These are phyloP conservation scores for Metarhizium humberi DNA, from an alignment of 2,329 filamentous ascomycete species.

Conservation along the genomic window DNA sequence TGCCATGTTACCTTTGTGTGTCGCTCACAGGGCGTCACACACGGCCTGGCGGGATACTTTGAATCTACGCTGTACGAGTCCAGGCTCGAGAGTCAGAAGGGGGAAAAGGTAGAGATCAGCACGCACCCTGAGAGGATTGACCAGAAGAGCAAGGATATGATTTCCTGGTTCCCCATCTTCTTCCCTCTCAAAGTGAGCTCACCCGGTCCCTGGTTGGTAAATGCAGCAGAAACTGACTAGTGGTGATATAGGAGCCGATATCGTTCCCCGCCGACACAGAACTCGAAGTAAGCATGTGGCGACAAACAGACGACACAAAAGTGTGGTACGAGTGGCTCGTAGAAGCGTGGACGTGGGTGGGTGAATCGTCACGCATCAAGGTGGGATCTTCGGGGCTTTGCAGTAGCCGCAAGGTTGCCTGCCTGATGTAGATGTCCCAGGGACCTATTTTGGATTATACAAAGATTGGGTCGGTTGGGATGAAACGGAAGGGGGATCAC, in stretches of 20 bases:
- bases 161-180: constrained; percentile 98
- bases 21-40: constrained; percentile 69
- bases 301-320: constrained; percentile 86
- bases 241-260: constrained; percentile 57
- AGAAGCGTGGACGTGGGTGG: constrained; percentile 66
- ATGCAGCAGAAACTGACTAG: constrained; percentile 3
- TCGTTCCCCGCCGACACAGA: constrained; percentile 78
- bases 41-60: constrained; percentile 91
- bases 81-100: constrained; percentile 24
- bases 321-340: constrained; percentile 99
- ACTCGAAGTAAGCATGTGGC: constrained; percentile 88
- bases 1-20: constrained; percentile 72
- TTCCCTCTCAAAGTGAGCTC: constrained; percentile 80
- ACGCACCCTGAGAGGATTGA: constrained; percentile 91
- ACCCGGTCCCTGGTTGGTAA: neutral
- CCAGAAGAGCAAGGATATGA: constrained; percentile 92
- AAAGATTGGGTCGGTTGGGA: neutral
- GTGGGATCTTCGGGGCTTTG: constrained; percentile 58
- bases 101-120: constrained; percentile 68
- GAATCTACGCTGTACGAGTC: constrained; percentile 84
- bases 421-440: constrained; percentile 48
- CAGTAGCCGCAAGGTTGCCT: constrained; percentile 60
- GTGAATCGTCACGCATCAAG: constrained; percentile 52
- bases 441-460: neutral
- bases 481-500: too few species aligned